Evolutionary conservation across 805 yeast species (phyloP).

Genomic region (Candida qinlingensis): DNA sequence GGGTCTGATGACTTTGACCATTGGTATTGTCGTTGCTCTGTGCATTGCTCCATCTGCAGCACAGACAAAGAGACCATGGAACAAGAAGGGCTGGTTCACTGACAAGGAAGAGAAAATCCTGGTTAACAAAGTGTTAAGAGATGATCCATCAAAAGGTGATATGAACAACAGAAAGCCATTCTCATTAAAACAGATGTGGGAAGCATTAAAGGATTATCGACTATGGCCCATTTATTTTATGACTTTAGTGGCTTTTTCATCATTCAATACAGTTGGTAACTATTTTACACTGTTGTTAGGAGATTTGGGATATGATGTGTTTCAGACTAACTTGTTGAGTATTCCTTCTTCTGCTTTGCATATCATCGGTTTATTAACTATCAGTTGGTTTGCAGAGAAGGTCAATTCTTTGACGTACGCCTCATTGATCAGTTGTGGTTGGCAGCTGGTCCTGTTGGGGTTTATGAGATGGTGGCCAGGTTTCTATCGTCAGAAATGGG

Average conservation of each 20-base stretch:
- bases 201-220: constrained; percentile 42
- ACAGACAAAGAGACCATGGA: constrained; percentile 45
- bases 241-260: constrained; percentile 39
- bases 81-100: constrained; percentile 48
- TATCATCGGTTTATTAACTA: constrained; percentile 22
- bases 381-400: background rate
- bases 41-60: constrained; percentile 55
- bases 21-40: constrained; percentile 44
- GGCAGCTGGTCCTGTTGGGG: background rate
- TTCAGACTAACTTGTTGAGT: constrained; percentile 43
- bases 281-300: constrained; percentile 46
- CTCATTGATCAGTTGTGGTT: background rate
- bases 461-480: constrained; percentile 1
- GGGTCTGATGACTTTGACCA: constrained; percentile 50
- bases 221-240: constrained; percentile 50
- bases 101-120: constrained; percentile 52
- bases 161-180: constrained; percentile 58
- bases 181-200: constrained; percentile 32
- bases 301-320: constrained; percentile 44
- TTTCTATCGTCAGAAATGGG: constrained; percentile 28
- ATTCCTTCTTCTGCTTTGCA: constrained; percentile 43
- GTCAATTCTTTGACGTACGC: background rate
- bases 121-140: constrained; percentile 53
- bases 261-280: constrained; percentile 21
- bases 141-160: constrained; percentile 60